Percentiles rank a stretch among this genome's conserved stretches.
Evolutionary conservation across 768 basidiomycete genomes (phyloP).

Genomic region (Erythrobasidium yunnanense): DNA sequence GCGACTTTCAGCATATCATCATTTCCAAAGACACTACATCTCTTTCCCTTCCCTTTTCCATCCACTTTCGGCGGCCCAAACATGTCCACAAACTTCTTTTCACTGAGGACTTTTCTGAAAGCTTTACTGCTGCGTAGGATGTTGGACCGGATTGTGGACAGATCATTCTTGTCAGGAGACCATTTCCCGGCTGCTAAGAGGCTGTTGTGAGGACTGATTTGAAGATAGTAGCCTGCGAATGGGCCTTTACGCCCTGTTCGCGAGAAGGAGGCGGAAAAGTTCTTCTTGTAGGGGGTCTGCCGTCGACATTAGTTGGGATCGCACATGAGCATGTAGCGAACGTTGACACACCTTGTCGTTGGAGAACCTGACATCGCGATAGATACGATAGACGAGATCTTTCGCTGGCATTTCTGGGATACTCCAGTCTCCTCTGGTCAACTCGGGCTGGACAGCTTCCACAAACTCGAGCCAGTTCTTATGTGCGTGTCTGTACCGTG

Average conservation of each 20-base stretch:
- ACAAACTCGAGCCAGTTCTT: constrained; percentile 20
- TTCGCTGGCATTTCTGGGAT: constrained; percentile 80
- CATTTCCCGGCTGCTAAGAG: constrained; percentile 54
- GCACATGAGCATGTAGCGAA: neutral
- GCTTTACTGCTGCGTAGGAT: constrained; percentile 27
- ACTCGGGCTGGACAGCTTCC: constrained; percentile 36
- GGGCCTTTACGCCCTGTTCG: constrained; percentile 52
- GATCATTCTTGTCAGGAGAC: constrained; percentile 54
- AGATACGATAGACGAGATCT: constrained; percentile 83
- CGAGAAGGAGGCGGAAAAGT: constrained; percentile 71
- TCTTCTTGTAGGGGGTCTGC: constrained; percentile 76
- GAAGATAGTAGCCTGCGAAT: constrained; percentile 34
- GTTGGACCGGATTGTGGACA: constrained; percentile 59
- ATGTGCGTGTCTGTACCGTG: constrained; percentile 15
- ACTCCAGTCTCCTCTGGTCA: constrained; percentile 65
- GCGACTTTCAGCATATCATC: constrained; percentile 84
- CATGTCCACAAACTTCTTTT: constrained; percentile 58
- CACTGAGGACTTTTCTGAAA: constrained; percentile 50
- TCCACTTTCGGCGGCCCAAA: constrained; percentile 48
- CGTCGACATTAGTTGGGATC: neutral
- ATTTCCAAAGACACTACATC: constrained; percentile 69
- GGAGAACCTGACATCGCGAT: constrained; percentile 82
- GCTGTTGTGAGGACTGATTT: constrained; percentile 30
- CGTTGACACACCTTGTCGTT: constrained; percentile 55
- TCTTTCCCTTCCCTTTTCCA: constrained; percentile 47